Base-by-base conservation (phyloP, 352 stramenopile genomes). In the Pythium oligandrum region DNA sequence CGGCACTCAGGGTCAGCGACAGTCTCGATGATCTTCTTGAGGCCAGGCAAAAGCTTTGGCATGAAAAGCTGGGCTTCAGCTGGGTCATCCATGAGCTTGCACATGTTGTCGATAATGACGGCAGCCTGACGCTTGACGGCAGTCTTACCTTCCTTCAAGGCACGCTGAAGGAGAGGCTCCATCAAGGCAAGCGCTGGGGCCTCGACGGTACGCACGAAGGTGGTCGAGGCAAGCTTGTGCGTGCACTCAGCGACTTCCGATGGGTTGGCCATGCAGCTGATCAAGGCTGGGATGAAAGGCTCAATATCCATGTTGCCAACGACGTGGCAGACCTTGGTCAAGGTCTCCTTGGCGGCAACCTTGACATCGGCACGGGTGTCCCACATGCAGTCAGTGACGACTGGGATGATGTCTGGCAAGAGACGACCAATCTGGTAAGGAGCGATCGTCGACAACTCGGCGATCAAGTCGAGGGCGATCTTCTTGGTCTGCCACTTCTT, bases 61-160 rank as follows among this genome's bases (percentile, higher is more conserved):
- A 99, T 93, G 79, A 99, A 99, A 34, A 97, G 86, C 75, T 96
- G 93, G 7, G 95, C 96, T 70, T 98, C 94, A 64, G 96, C 70
- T 1, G 96, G 93, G 70, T 99, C 95, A 71, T 99, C 96, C 61
- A 99, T 97, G 40, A 99, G 83, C 86, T 98, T 98, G 74, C 88
- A 98, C 95, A 99, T 98, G 82, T 98, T 99, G 83, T 99, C 94
- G 71, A 98, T 98, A 63, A 99, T 99, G 59, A 99, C 96, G 62
- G 95, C 93, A 48, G 90, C 93, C 78, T 99, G 96, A 86, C 96
- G 93, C 78, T 98, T 98, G 35, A 98, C 96, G 11, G 96, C 86
- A 3, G 84, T 98, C 75, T 96, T 96, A 48, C 96, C 96, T 66
- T 98, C 95, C 53, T 95, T 90, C 47, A 99, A 70, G 51, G 95